Evolutionary conservation across 2,329 filamentous ascomycete species (phyloP).

Genomic region (Didymella lethalis): DNA sequence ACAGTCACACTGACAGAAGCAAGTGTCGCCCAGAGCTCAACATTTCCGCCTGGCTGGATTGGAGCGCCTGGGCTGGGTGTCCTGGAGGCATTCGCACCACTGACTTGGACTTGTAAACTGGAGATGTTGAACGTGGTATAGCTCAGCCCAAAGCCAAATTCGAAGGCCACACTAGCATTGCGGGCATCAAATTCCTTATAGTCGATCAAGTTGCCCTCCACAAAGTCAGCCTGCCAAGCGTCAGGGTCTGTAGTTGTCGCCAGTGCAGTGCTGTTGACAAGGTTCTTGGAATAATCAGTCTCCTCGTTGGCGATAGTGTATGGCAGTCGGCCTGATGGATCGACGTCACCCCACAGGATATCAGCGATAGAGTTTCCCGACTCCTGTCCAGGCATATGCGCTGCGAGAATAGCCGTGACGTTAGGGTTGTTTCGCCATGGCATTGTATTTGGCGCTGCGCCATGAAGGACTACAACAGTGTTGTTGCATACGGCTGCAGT

Average conservation of each 20-base stretch:
- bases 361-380: constrained; percentile 50
- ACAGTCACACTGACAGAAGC: constrained; percentile 58
- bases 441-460: constrained; percentile 50
- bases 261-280: constrained; percentile 49
- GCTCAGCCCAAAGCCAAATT: constrained; percentile 50
- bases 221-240: constrained; percentile 60
- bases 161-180: constrained; percentile 40
- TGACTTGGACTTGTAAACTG: constrained; percentile 26
- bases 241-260: constrained; percentile 44
- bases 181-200: constrained; percentile 61
- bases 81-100: constrained; percentile 22
- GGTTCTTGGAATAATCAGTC: constrained; percentile 66
- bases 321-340: constrained; percentile 80
- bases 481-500: constrained; percentile 57
- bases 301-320: constrained; percentile 81
- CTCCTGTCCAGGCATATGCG: constrained; percentile 53
- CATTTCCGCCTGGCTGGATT: constrained; percentile 59
- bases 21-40: constrained; percentile 63
- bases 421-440: constrained; percentile 53
- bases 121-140: constrained; percentile 50
- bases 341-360: constrained; percentile 74
- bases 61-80: constrained; percentile 28
- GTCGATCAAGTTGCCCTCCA: constrained; percentile 62
- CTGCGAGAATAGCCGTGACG: constrained; percentile 52
- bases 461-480: constrained; percentile 59